These are phyloP conservation scores for Hordeum marinum DNA, from an alignment of 176 grass and related monocot species.

Conservation along the genomic window DNA sequence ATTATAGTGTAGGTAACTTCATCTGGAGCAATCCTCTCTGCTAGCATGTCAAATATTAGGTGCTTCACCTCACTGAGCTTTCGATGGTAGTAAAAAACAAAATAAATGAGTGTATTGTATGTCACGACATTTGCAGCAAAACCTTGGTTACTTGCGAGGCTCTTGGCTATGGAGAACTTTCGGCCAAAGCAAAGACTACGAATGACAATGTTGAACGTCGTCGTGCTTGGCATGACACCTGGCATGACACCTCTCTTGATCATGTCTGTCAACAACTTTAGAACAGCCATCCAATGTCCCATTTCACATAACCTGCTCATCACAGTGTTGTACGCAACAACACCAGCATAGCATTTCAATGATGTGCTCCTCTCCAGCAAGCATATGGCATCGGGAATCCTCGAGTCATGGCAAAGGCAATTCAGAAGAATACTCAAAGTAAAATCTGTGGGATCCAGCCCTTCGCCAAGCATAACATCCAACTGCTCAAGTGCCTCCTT, in stretches of 20 bases:
- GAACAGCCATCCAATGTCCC: conserved; percentile 41
- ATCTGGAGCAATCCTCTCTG: conserved; percentile 39
- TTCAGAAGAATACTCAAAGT: conserved; percentile 75
- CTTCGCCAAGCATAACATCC: conserved; percentile 55
- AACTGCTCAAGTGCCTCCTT: conserved; percentile 51
- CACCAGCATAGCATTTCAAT: conserved; percentile 37
- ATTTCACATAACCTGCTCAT: conserved; percentile 59
- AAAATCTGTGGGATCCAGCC: conserved; percentile 49
- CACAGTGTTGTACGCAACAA: conserved; percentile 70
- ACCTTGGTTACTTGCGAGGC: conserved; percentile 33
- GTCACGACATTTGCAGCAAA: conserved; percentile 65
- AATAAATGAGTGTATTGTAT: conserved; percentile 85
- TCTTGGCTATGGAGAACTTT: conserved; percentile 37
- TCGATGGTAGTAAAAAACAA: conserved; percentile 37
- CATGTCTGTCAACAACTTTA: conserved; percentile 65
- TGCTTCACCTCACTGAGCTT: conserved; percentile 19
- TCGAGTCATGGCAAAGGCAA: conserved; percentile 51
- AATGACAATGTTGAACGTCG: conserved; percentile 78
- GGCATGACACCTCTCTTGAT: conserved; percentile 64
- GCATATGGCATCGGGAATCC: conserved; percentile 45
- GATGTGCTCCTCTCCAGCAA: conserved; percentile 45
- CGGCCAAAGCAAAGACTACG: conserved; percentile 52
- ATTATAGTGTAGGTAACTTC: conserved; percentile 60
- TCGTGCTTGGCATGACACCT: conserved; percentile 45
- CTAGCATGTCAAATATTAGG: conserved; percentile 41